Evolutionary conservation across 371 early-diverging fungal genomes (phyloP), one percentile per base, ranked within the genome.

Genomic region (Choanephora cucurbitarum): DNA sequence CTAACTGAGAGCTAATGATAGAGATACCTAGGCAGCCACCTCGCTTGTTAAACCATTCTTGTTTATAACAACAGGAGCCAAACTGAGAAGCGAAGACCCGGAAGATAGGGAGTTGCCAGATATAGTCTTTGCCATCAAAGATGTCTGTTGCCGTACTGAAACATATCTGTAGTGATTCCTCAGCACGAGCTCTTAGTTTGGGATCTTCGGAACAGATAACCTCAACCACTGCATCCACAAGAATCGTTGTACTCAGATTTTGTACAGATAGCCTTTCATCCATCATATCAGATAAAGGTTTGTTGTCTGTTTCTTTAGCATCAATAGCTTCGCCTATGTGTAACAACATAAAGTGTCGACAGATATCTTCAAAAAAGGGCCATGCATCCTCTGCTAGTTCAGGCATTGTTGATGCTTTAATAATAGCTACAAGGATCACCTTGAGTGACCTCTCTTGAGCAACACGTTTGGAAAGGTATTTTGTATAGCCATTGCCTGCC

Each of bases 21-120:
- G 88, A 84, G 34, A 99, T 94, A 0, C 98, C 97, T n/a, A 82
- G 66, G 65, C 95, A 94, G 1, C 97, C 98, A 28, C 94, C 94
- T 19, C 86, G 87, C 73, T 94, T 94, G 18, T 75, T 78, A 64
- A 79, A 89, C 89, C 91, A 91, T 51, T 91, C 91, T 54, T 85
- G 86, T 67, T 89, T 85, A 67, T 91, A 96, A 57, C 96, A 96
- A 60, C 85, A 85, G 0, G 90, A 90, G 42, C 90, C 86, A 63
- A 94, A 93, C 15, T 88, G 80, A 1, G 84, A 81, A 11, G 93
- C 91, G 40, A 95, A 78, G 4, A 81, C 73, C 45, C 89, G 87
- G 62, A 94, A 93, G 5, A 90, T 82, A 0, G 89, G 86, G 3
- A 93, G 60, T 10, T 82, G 80, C 50, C 83, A 81, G 13, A 89